Percentiles rank a stretch among this genome's conserved stretches.
These are phyloP conservation scores for Sporisorium graminicola DNA, from an alignment of 1,284 basidiomycete species.

Conservation along the genomic window DNA sequence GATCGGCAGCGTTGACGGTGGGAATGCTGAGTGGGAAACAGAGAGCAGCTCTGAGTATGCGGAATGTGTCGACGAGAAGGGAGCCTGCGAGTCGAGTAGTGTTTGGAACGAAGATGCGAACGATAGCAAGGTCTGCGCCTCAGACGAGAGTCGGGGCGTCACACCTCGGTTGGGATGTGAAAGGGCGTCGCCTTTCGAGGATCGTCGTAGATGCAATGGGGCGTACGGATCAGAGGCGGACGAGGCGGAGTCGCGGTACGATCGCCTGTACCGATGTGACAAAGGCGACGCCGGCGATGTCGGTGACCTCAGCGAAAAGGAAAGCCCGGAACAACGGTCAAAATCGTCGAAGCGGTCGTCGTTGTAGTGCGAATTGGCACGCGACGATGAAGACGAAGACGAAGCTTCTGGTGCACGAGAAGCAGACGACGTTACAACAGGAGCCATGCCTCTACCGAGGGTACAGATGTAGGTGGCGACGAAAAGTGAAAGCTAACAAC, in stretches of 20 bases:
- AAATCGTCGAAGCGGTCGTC: too few relatives aligned
- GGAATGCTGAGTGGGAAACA: conserved; percentile 27
- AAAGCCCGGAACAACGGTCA: neutral
- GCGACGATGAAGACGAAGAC: conserved; percentile 4
- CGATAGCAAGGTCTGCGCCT: conserved; percentile 26
- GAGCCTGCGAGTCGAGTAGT: conserved; percentile 43
- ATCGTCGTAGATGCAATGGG: neutral
- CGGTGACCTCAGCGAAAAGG: conserved; percentile 2
- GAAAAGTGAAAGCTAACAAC: neutral
- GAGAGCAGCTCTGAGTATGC: conserved; percentile 46
- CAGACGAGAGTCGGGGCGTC: conserved; percentile 11
- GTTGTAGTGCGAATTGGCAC: neutral
- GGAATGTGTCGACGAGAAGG: conserved; percentile 35
- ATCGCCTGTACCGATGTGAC: neutral
- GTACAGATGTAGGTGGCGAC: neutral
- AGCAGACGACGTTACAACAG: conserved; percentile 4
- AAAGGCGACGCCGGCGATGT: neutral
- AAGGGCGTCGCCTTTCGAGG: neutral
- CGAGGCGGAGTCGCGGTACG: neutral
- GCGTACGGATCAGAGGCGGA: neutral
- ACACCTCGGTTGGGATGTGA: neutral
- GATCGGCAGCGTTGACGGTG: conserved; percentile 43
- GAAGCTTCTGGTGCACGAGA: conserved; percentile 8
- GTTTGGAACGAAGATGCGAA: conserved; percentile 44
- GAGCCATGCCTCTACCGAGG: conserved; percentile 13